Base-by-base conservation (phyloP, 1,139 yeast species). In the Hemisphaericaspora xylanilytica region DNA sequence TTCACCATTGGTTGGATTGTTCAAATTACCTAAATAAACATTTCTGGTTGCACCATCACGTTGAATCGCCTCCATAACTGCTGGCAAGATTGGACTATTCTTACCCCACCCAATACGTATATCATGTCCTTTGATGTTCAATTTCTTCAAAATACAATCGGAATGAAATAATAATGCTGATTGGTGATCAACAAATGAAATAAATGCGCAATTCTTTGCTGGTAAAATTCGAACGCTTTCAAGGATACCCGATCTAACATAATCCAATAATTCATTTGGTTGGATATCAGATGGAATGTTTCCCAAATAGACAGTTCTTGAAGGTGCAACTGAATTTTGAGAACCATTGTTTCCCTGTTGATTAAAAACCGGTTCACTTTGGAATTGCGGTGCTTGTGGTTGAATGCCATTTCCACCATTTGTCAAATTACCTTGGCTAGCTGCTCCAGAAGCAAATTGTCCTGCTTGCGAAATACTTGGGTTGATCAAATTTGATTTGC, bases 41-140 rank as follows among this genome's bases (percentile, higher is more conserved):
- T 87, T 86, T 63, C 97, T 77, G 5, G 97, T 86, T 8, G 97
- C 97, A 28, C 90, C 89, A 49, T 88, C 90, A 48, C 85, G 79
- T 49, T 82, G 82, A 36, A 90, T 86, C 15, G 92, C 85, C 42
- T 78, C 75, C 47, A 79, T 67, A 7, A 90, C 86, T 4, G 81
- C 74, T 1, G 89, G 81, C 37, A 82, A 75, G 22, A 88, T 73
- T 9, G 84, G 75, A 24, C 79, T 67, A 34, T 85, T 78, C 37
- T 75, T 71, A 8, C 87, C 86, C 81, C 94, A 85, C 17, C 84
- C 82, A 28, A 88, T 70, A 50, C 80, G 68, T 32, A 78, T 70
- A 50, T 78, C 82, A 48, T 76, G 74, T 36, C 79, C 80, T 50
- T 72, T 72, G 41, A 78, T 77, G 39, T 73, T 73, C 43, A 78